Evolutionary conservation across 768 basidiomycete species (phyloP), one percentile per base, ranked within the genome.

Genomic region (Paxillus ammoniavirescens): DNA sequence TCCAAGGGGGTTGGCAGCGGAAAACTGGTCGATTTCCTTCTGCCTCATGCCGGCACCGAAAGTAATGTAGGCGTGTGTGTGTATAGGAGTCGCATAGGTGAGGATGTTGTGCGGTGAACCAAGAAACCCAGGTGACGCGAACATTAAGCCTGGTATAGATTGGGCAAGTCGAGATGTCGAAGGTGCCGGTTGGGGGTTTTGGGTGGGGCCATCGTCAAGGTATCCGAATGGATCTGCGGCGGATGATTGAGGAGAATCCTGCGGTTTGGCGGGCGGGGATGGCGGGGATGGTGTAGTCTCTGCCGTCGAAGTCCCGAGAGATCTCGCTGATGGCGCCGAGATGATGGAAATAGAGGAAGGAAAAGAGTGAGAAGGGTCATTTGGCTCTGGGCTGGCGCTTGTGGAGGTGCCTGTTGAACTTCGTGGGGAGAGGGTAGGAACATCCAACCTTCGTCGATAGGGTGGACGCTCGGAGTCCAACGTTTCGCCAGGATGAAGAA

Each of bases 1-100:
- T 60, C 82, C 81, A 42, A 93, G 70, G 33, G 82, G 86, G 61
- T 89, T 74, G 41, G 77, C 76, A 0, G 90, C 84, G 0, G 87
- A 90, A 65, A 77, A 90, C 13, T 77, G 77, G 63, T 96, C 93
- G 41, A 96, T 77, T 55, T 92, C 84, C 65, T 92, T 93, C 68
- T 94, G 91, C 28, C 82, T 75, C 75, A 84, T 84, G 2, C 93
- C 93, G 5, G 93, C 86, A 18, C 92, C 92, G 60, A 95, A 91
- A 1, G 92, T 89, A 9, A 94, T 85, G 65, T 83, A 93, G 35
- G 87, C 89, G 50, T 88, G 82, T 2, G 84, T 70, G 65, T 91
- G 76, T 33, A 86, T 75, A 28, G 89, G 82, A 47, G 78, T 78
- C 5, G 80, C 77, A 18, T 81, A 79, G 2, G 76, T 72, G 13